Conservation (phyloP, 805 yeast species). For the Blastobotrys robertii region DNA sequence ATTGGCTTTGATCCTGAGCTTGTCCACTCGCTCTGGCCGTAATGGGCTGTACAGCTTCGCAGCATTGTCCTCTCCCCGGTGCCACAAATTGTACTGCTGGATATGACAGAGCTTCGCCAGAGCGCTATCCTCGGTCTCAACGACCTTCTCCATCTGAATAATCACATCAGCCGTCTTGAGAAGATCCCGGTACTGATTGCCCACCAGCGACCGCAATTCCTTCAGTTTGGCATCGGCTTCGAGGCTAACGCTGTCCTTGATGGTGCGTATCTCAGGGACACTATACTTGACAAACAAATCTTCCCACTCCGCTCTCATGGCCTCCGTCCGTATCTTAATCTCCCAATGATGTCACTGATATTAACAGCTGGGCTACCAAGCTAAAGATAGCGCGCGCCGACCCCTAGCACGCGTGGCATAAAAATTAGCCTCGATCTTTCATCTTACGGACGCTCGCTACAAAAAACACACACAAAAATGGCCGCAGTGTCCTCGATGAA, state of each 20-base stretch:
- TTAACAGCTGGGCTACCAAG: not conserved
- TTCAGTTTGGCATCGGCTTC: slow-evolving; percentile 13
- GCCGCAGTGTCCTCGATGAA: slow-evolving; percentile 4
- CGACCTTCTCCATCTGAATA: slow-evolving; percentile 11
- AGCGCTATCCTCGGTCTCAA: slow-evolving; percentile 6
- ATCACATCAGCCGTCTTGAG: slow-evolving; percentile 18
- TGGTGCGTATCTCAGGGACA: slow-evolving; percentile 12
- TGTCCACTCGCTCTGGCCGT: not conserved
- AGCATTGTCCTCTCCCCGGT: slow-evolving; percentile 7
- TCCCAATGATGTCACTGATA: not conserved
- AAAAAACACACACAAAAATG: not conserved
- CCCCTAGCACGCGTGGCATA: not conserved
- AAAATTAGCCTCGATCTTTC: not conserved
- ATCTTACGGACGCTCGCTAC: not conserved
- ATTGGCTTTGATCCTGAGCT: not conserved
- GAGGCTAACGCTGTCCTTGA: slow-evolving; percentile 6
- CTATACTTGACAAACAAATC: slow-evolving; percentile 12
- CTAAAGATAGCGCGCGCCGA: not conserved
- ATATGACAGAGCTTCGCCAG: slow-evolving; percentile 7
- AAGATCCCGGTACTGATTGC: slow-evolving; percentile 16
- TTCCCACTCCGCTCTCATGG: slow-evolving; percentile 10
- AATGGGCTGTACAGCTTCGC: not conserved
- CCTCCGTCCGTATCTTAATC: slow-evolving; percentile 1
- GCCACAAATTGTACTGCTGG: slow-evolving; percentile 8
- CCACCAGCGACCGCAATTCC: slow-evolving; percentile 16